Conservation (phyloP, 495 filamentous ascomycete species). For the Aspergillus nidulans region DNA sequence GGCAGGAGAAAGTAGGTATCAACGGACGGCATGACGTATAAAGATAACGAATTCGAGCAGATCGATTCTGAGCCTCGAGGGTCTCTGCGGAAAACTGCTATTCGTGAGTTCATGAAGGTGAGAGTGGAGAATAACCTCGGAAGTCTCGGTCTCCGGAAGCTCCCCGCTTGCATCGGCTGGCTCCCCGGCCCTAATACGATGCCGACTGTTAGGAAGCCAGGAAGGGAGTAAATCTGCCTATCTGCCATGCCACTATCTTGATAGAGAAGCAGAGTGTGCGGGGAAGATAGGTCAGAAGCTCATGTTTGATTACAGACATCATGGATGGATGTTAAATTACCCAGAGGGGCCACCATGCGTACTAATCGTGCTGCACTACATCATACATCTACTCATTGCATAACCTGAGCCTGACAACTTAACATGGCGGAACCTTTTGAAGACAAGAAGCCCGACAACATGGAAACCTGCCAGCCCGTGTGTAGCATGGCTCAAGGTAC, state of each 20-base stretch:
- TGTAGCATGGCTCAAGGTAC: background rate
- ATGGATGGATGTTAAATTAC: no score
- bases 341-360: no score
- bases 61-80: no score
- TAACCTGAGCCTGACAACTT: background rate
- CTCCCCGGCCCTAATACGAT: background rate
- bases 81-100: no score
- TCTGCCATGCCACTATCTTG: background rate
- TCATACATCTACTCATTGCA: no score
- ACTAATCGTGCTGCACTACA: no score
- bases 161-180: background rate
- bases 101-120: no score
- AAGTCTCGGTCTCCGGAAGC: background rate
- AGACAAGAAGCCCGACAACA: background rate
- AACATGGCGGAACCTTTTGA: background rate
- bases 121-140: no score
- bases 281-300: background rate
- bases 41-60: background rate
- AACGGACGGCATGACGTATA: background rate
- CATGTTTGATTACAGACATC: no score
- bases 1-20: constrained; percentile 26
- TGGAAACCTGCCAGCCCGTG: background rate
- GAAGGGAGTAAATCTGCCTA: background rate
- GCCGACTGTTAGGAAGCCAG: background rate
- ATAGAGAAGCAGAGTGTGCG: background rate